Evolutionary conservation across 2,329 filamentous ascomycete genomes (phyloP), one percentile per base, ranked within the genome.

Genomic region (Hawksworthiomyces lignivorus): DNA sequence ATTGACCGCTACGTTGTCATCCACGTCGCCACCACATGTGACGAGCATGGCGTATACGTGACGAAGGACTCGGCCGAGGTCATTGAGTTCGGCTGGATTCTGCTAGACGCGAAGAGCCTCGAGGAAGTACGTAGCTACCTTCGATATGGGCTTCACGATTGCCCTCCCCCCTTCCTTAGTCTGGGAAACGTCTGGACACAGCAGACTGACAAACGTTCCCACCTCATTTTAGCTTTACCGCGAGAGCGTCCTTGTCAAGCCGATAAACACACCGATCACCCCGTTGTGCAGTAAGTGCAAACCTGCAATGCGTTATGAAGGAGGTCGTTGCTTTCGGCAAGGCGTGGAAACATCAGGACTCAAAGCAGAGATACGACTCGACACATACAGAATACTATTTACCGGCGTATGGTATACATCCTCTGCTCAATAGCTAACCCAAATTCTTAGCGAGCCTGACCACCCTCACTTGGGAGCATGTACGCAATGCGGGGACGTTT

Each of bases 61-160:
- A 98, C 92, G 47, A 97, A 97, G 69, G 92, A 98, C 68, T 97
- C 92, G 46, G 92, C 92, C 49, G 92, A 98, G 71, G 92, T 98
- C 53, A 98, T 98, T 65, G 92, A 98, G 76, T 77, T 98, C 61
- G 92, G 90, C 50, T 98, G 92, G 92, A 95, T 97, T 60, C 70
- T 98, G 58, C 75, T 96, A 50, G 89, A 96, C 62, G 84, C 87
- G 52, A 92, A 90, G 70, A 84, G 78, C 50, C 84, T 88, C 56
- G 89, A 96, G 56, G 89, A 96, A 84, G 89, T 95, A 72, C 52
- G 48, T n/a, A n/a, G n/a, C n/a, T n/a, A n/a, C n/a, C n/a, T n/a
- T n/a, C n/a, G n/a, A n/a, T n/a, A n/a, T n/a, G n/a, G n/a, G n/a
- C n/a, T n/a, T n/a, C n/a, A n/a, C n/a, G n/a, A n/a, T 36, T 14